Percentiles rank a stretch among this genome's conserved stretches.
Evolutionary conservation across 2,329 filamentous ascomycete genomes (phyloP).

Genomic region (Paecilomyces sp.): DNA sequence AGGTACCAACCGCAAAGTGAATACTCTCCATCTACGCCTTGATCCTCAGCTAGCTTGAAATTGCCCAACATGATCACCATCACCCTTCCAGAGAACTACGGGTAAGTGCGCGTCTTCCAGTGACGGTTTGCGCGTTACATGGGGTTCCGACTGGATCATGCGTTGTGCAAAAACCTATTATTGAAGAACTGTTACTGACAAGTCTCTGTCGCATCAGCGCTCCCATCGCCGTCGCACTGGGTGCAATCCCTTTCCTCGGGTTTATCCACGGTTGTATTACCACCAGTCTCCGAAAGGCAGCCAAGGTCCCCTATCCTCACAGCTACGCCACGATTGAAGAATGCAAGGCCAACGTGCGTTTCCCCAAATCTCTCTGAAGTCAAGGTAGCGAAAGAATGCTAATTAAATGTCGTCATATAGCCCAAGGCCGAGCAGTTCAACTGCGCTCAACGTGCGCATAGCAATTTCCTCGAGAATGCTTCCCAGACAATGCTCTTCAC

Average conservation of each 20-base stretch:
- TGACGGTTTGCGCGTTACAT: background rate
- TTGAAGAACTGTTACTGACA: background rate
- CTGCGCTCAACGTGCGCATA: conserved; percentile 50
- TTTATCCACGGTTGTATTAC: conserved; percentile 46
- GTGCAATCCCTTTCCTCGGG: conserved; percentile 47
- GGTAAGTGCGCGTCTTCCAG: conserved; percentile 25
- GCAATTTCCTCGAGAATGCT: conserved; percentile 55
- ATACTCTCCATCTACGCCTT: background rate
- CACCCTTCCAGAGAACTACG: conserved; percentile 42
- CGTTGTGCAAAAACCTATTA: background rate
- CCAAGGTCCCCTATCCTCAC: conserved; percentile 52
- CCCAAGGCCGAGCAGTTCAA: conserved; percentile 41
- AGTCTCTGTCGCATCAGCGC: conserved; percentile 34
- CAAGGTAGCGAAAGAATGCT: background rate
- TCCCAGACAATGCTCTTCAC: conserved; percentile 44
- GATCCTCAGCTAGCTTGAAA: background rate
- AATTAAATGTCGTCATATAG: conserved; percentile 12
- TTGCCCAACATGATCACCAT: conserved; percentile 31
- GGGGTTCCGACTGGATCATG: background rate
- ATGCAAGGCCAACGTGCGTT: conserved; percentile 40
- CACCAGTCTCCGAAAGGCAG: conserved; percentile 40
- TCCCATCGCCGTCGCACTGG: conserved; percentile 48
- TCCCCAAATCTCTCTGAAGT: conserved; percentile 35
- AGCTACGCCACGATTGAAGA: conserved; percentile 51
- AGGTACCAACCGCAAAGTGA: background rate